Evolutionary conservation across 1,284 basidiomycete genomes (phyloP).

Genomic region (Naganishia liquefaciens): DNA sequence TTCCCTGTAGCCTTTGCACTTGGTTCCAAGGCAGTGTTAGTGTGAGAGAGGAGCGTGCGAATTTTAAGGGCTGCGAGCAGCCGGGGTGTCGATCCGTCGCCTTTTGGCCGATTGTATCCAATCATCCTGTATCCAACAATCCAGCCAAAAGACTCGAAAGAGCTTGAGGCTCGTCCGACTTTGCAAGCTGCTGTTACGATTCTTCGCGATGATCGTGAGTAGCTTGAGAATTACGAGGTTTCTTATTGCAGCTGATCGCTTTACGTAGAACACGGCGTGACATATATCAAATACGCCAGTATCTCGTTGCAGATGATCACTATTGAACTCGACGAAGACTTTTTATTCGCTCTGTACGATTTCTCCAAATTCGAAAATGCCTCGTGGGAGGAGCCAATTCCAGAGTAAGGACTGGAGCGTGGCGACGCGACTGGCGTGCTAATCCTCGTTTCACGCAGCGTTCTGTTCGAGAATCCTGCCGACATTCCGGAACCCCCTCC

Average conservation of each 20-base stretch:
- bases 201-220: slow-evolving; percentile 85
- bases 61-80: no score
- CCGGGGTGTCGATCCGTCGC: no score
- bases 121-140: slow-evolving; percentile 95
- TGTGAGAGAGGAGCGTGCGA: no score
- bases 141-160: slow-evolving; percentile 75
- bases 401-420: slow-evolving; percentile 64
- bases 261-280: slow-evolving; percentile 80
- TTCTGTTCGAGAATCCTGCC: slow-evolving; percentile 73
- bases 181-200: slow-evolving; percentile 85
- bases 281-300: slow-evolving; percentile 96
- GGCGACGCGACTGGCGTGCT: slow-evolving; percentile 11
- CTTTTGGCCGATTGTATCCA: slow-evolving; percentile 93
- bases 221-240: background rate
- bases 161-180: slow-evolving; percentile 82
- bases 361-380: slow-evolving; percentile 88
- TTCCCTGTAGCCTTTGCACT: no score
- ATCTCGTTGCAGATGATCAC: slow-evolving; percentile 92
- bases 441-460: slow-evolving; percentile 56
- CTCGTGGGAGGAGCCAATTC: slow-evolving; percentile 74
- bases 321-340: slow-evolving; percentile 94
- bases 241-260: background rate
- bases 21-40: no score
- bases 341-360: slow-evolving; percentile 89
- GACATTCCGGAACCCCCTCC: slow-evolving; percentile 77